Evolutionary conservation across 768 basidiomycete species (phyloP), one percentile per base, ranked within the genome.

Genomic region (Trametes meyenii): DNA sequence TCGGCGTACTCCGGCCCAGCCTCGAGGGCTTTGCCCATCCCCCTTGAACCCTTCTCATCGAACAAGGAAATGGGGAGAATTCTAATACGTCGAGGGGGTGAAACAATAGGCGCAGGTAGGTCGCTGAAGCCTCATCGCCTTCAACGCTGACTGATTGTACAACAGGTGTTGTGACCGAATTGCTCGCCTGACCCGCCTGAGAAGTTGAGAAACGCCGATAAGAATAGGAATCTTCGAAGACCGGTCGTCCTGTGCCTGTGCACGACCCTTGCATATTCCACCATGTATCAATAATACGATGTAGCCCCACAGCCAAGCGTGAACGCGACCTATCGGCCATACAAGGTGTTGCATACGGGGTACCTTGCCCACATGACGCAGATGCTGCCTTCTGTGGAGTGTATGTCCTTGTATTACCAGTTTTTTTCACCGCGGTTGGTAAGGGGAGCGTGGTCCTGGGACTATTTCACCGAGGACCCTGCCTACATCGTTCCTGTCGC

Each of bases 51-150:
- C 1, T 96, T 97, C 66, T 74, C 85, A 0, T 76, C 77, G 7
- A 98, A 96, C 76, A 99, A 98, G 74, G 92, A 96, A 57, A 97
- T 98, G 97, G 97, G 97, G 0, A 78, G 97, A 49, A 83, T 99
- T 52, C 71, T 99, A 64, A 79, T 99, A 60, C 79, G 97, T 45
- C 78, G 96, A 55, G 87, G 86, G 33, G 97, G 97, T 0, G 96
- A 98, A 77, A 98, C 97, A 0, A 90, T 99, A 61, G 94, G 88
- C 40, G 96, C 96, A 46, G 96, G 95, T 73, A 57, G 50, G 69
- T 52, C 5, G 16, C 12, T 23, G 2, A 8, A 12, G 21, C 21
- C 19, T n/a, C 17, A n/a, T 4, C 6, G 11, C 13, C 26, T 0
- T 38, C 14, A 17, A n/a, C 2, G 14, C n/a, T 51, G 14, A 36